These are phyloP conservation scores for Gentiana macrophylla DNA, from an alignment of 257 asterid species.

Conservation along the genomic window DNA sequence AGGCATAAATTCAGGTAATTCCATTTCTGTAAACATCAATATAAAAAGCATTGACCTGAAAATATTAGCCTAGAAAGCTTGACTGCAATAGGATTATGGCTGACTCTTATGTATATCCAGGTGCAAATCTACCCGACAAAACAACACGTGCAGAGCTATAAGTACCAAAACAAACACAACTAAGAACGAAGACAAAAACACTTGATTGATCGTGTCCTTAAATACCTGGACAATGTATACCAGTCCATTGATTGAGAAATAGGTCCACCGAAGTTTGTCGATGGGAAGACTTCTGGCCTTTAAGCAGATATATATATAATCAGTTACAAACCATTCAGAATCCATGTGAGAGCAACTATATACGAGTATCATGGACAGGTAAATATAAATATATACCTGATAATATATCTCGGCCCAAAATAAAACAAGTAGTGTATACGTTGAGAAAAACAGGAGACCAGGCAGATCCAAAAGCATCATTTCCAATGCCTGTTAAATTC, in stretches of 20 bases:
- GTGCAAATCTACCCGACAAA: slow-evolving; percentile 11
- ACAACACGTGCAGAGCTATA: neutral
- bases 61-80: slow-evolving; percentile 20
- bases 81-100: slow-evolving; percentile 17
- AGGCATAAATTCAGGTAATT: neutral
- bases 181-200: neutral
- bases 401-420: slow-evolving; percentile 36
- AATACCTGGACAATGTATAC: slow-evolving; percentile 23
- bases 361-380: neutral
- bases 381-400: slow-evolving; percentile 23
- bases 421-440: slow-evolving; percentile 30
- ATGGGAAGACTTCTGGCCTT: slow-evolving; percentile 34
- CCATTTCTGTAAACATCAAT: neutral
- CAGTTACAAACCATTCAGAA: too few relatives aligned
- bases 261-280: slow-evolving; percentile 22
- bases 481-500: slow-evolving; percentile 19
- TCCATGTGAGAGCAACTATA: neutral
- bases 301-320: neutral
- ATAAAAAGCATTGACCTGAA: slow-evolving; percentile 12
- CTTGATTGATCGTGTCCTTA: neutral
- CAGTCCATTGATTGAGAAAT: slow-evolving; percentile 20
- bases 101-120: slow-evolving; percentile 22
- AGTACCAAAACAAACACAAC: neutral
- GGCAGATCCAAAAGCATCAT: slow-evolving; percentile 32
- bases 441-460: slow-evolving; percentile 30